Evolutionary conservation across 1,284 basidiomycete genomes (phyloP), one percentile per base, ranked within the genome.

Genomic region (Tranzscheliella williamsii): DNA sequence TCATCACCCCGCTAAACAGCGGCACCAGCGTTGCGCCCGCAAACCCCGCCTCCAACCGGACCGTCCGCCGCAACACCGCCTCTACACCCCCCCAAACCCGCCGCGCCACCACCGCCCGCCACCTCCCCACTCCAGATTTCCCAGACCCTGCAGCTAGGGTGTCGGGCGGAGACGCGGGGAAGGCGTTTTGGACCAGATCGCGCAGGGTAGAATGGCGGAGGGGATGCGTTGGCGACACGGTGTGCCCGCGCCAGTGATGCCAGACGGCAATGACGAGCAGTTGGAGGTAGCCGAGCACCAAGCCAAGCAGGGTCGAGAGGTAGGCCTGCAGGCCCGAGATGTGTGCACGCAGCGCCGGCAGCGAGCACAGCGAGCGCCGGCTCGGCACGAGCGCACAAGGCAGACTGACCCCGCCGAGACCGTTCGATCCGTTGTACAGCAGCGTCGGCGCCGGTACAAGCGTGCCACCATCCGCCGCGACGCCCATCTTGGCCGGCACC

Each of bases 1-100:
- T 76, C 65, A 73, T 73, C 22, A 75, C 58, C 0, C 73, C 70
- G 31, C 58, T 61, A 16, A 76, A 61, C 11, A 76, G 38, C 1
- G 74, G 67, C 8, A 70, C 35, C 11, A 75, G 32, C 9, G 73
- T 53, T 9, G 51, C 48, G n/a, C 46, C 29, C 24, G 67, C 42
- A 33, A 76, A 76, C 0, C 22, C 18, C 3, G 29, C 23, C 12
- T 44, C 34, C 21, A 74, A 20, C 6, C 31, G 3, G 3, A 55
- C 33, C n/a, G 32, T 3, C 11, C 41, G 33, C 29, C 51, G 51
- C 39, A 62, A 18, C 13, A 38, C 16, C 16, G 5, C 4, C 36
- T 48, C 45, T 16, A 38, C 63, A 52, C 53, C 5, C 26, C 35
- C 3, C 13, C 52, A 45, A 23, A 45, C 5, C 1, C 7, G 5